Conservation (phyloP, 345 rosid genomes). For the Salix purpurea region DNA sequence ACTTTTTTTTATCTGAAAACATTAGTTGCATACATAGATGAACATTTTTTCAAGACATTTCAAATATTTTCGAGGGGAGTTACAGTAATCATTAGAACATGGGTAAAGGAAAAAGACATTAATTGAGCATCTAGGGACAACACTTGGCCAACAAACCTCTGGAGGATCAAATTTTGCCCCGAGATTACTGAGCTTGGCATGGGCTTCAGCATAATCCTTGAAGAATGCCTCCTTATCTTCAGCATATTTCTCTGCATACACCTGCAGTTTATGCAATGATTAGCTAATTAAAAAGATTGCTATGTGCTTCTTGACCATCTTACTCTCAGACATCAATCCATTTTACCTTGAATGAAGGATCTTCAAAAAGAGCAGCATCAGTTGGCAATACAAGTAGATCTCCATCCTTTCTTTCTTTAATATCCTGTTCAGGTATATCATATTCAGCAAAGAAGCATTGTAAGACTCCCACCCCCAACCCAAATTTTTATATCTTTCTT, state of each 20-base stretch:
- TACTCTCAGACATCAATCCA: not conserved
- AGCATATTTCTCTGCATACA: conserved; percentile 85
- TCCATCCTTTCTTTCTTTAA: conserved; percentile 69
- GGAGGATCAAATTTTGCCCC: conserved; percentile 95
- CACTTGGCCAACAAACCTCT: conserved; percentile 51
- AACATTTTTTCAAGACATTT: not conserved
- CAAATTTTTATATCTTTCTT: not conserved
- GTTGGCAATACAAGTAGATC: conserved; percentile 86
- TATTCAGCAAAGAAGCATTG: conserved; percentile 16
- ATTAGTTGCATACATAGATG: not conserved
- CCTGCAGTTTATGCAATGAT: conserved; percentile 38
- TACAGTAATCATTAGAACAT: not conserved
- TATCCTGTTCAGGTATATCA: conserved; percentile 44
- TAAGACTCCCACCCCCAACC: not conserved
- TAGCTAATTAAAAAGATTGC: conserved; percentile 10
- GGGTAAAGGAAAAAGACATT: not conserved
- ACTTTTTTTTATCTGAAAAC: not conserved
- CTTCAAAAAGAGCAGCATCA: conserved; percentile 86
- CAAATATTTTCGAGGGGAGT: not conserved
- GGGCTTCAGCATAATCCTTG: conserved; percentile 95
- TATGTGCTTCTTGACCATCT: not conserved
- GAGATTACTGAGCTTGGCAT: conserved; percentile 87
- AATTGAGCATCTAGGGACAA: not conserved
- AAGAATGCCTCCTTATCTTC: conserved; percentile 79
- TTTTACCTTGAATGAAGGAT: conserved; percentile 85